phyloP scores from a whole-genome alignment of 164 flowering plant genomes.

The Saururus chinensis region DNA sequence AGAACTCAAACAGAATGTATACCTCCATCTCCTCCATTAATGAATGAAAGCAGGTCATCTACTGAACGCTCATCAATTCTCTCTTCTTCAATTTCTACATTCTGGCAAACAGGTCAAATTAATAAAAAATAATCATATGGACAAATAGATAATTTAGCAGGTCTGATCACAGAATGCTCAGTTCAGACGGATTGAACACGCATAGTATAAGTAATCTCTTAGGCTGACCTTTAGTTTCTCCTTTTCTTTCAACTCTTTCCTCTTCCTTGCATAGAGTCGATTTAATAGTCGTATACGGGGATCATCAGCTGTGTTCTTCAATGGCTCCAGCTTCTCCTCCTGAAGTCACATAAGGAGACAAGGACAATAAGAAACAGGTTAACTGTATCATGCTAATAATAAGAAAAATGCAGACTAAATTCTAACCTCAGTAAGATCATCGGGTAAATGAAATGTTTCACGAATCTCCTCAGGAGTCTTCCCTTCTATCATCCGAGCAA shows the following conservation, averaged over 20 bases:
- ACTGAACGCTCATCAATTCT: conserved; percentile 79
- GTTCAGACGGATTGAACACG: too few relatives aligned
- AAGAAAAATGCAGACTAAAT: not conserved
- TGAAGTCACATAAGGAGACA: conserved; percentile 17
- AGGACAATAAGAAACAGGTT: not conserved
- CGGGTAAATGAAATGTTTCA: conserved; percentile 82
- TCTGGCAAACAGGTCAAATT: conserved; percentile 23
- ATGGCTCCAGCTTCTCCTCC: conserved; percentile 94
- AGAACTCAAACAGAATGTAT: not conserved
- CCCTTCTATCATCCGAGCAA: conserved; percentile 93
- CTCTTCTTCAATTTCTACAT: conserved; percentile 63
- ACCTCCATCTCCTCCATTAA: conserved; percentile 55
- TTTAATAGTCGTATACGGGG: conserved; percentile 82
- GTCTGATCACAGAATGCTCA: not conserved
- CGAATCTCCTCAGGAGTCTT: conserved; percentile 90
- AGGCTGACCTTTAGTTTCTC: conserved; percentile 48
- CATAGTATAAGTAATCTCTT: not conserved
- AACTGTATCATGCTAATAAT: not conserved
- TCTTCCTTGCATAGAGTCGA: conserved; percentile 81
- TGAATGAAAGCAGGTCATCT: conserved; percentile 81
- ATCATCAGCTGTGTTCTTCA: conserved; percentile 79
- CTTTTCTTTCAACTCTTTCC: conserved; percentile 79
- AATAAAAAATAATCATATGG: not conserved
- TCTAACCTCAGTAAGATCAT: conserved; percentile 90
- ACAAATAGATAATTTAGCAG: not conserved